Conservation (phyloP, 306 rosid genomes). For the Bauhinia variegata region DNA sequence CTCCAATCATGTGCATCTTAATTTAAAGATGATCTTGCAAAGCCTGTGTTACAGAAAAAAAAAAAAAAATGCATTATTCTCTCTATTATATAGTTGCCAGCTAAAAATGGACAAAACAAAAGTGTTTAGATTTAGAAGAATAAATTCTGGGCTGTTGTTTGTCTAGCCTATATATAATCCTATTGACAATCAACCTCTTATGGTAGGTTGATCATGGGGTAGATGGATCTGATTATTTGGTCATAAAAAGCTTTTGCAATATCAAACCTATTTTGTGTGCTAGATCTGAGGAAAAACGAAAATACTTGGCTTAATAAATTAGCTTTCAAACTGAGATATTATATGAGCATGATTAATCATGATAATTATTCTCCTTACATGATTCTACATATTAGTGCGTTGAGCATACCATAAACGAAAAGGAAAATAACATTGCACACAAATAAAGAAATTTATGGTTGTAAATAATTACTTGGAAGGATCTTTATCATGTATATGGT, state of each 20-base stretch:
- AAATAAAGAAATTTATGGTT: background rate
- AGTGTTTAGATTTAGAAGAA: conserved; percentile 7
- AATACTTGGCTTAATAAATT: too few relatives aligned
- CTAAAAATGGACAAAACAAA: conserved; percentile 32
- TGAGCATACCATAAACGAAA: too few relatives aligned
- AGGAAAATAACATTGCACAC: background rate
- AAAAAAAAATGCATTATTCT: conserved; percentile 36
- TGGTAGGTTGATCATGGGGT: conserved; percentile 5
- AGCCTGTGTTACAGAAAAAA: conserved; percentile 19
- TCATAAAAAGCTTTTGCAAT: background rate
- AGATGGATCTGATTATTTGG: conserved; percentile 15
- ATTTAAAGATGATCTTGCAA: conserved; percentile 32
- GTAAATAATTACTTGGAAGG: too few relatives aligned
- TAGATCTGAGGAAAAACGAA: too few relatives aligned
- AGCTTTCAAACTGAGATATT: too few relatives aligned
- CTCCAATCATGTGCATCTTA: conserved; percentile 31
- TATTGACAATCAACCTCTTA: conserved; percentile 1
- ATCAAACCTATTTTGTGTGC: too few relatives aligned
- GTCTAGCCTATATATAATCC: conserved; percentile 1
- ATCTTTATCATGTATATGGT: background rate
- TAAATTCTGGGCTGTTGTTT: conserved; percentile 23
- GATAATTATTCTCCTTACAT: too few relatives aligned
- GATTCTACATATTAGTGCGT: too few relatives aligned
- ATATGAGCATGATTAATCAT: too few relatives aligned
- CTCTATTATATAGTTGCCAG: conserved; percentile 38